Percentiles rank a stretch among this genome's conserved stretches.
phyloP scores from a whole-genome alignment of 371 early-diverging fungal genomes.

The Amoeboaphelidium occidentale region DNA sequence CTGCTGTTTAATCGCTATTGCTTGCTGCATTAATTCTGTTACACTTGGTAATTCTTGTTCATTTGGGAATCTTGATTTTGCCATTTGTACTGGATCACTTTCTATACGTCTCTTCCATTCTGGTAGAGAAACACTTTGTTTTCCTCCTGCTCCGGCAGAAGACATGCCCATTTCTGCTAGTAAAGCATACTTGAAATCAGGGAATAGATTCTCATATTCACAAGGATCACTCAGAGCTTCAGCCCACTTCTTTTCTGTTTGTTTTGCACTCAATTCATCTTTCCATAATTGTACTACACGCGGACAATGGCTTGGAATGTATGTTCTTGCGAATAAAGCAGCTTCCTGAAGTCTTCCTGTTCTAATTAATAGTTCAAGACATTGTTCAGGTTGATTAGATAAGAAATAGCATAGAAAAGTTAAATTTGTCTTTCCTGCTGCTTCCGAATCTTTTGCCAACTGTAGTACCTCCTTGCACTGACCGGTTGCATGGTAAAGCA shows the following conservation, averaged over 20 bases:
- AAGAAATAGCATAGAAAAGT: conserved; percentile 59
- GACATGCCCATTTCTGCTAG: conserved; percentile 15
- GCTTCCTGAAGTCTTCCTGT: conserved; percentile 87
- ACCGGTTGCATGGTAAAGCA: conserved; percentile 68
- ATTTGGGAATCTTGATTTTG: too few relatives aligned
- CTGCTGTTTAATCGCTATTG: too few relatives aligned
- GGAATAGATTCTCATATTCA: conserved; percentile 59
- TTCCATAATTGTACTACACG: conserved; percentile 56
- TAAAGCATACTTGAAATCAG: conserved; percentile 31
- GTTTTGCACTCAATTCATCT: conserved; percentile 22
- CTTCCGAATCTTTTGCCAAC: conserved; percentile 31
- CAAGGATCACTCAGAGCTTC: conserved; percentile 65
- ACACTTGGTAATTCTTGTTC: too few relatives aligned
- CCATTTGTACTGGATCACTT: too few relatives aligned
- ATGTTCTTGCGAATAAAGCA: conserved; percentile 73
- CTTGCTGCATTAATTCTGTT: too few relatives aligned
- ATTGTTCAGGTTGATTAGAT: conserved; percentile 40
- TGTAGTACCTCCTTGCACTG: conserved; percentile 41
- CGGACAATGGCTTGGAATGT: conserved; percentile 48
- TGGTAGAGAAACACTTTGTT: not conserved
- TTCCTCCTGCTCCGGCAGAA: not conserved
- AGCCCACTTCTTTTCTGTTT: conserved; percentile 49
- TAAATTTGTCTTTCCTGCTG: conserved; percentile 49
- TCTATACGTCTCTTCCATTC: too few relatives aligned
- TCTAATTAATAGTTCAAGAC: conserved; percentile 50